A percentile compares a stretch with the other conserved stretches of the same genome.
Conservation (phyloP, 192 early-diverging fungal species). For the Coemansia sp. region DNA sequence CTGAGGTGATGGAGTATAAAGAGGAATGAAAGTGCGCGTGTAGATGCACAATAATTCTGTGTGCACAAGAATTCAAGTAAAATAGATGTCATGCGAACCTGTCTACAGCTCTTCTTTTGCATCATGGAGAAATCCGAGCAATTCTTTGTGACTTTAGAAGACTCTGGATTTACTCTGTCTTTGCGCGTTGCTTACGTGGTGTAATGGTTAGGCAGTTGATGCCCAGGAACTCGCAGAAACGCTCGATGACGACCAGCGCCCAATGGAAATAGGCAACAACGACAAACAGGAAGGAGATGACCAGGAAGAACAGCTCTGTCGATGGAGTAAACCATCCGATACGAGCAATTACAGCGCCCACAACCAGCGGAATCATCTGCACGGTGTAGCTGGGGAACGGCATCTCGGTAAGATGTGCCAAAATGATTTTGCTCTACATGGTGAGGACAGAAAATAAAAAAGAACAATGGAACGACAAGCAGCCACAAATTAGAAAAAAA, state of each 20-base stretch:
- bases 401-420: slow-evolving; percentile 84
- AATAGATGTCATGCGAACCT: neutral
- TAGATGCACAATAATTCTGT: neutral
- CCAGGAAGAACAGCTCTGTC: slow-evolving; percentile 71
- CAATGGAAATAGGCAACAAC: slow-evolving; percentile 80
- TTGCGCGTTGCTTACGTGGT: slow-evolving; percentile 54
- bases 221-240: slow-evolving; percentile 81
- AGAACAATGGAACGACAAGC: neutral
- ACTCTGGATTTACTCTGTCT: slow-evolving; percentile 29
- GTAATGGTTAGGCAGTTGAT: slow-evolving; percentile 85
- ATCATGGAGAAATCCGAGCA: neutral
- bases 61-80: neutral
- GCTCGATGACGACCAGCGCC: slow-evolving; percentile 81
- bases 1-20: neutral
- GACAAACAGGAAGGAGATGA: slow-evolving; percentile 70
- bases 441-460: neutral
- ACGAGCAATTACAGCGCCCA: slow-evolving; percentile 71
- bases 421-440: slow-evolving; percentile 77
- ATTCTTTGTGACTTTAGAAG: neutral
- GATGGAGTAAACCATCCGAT: slow-evolving; percentile 65
- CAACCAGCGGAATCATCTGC: slow-evolving; percentile 69
- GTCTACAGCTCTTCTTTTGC: neutral
- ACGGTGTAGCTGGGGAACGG: slow-evolving; percentile 81
- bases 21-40: neutral
- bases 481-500: neutral